Evolutionary conservation across 495 filamentous ascomycete species (phyloP).

Genomic region (Chaetomidium leptoderma): DNA sequence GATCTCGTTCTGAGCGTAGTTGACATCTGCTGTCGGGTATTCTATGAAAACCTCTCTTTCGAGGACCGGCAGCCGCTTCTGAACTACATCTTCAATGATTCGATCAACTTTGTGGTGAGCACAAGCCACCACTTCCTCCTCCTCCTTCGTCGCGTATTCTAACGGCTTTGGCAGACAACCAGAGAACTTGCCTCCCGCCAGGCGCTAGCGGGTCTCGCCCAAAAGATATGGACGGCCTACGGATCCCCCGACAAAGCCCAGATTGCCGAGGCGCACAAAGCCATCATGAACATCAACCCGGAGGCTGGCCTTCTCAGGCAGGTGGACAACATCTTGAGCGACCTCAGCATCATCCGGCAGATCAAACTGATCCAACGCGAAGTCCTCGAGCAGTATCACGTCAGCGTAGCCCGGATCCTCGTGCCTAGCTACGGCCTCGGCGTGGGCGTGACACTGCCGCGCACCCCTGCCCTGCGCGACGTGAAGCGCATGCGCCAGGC

Average conservation of each 20-base stretch:
- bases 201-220: slow-evolving; percentile 7
- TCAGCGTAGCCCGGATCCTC: slow-evolving; percentile 11
- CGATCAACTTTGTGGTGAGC: slow-evolving; percentile 16
- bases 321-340: slow-evolving; percentile 13
- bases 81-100: slow-evolving; percentile 18
- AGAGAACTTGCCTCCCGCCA: slow-evolving; percentile 17
- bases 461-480: slow-evolving; percentile 12
- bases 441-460: not conserved
- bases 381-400: slow-evolving; percentile 18
- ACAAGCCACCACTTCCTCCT: not conserved
- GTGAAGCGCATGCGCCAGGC: slow-evolving; percentile 14
- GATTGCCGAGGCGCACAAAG: slow-evolving; percentile 18
- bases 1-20: slow-evolving; percentile 8
- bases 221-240: slow-evolving; percentile 13
- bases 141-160: not conserved
- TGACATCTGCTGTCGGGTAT: slow-evolving; percentile 13
- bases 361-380: slow-evolving; percentile 16
- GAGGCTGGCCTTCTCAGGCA: slow-evolving; percentile 11
- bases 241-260: slow-evolving; percentile 17
- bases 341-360: slow-evolving; percentile 14
- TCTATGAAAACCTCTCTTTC: slow-evolving; percentile 14
- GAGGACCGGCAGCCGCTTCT: slow-evolving; percentile 12
- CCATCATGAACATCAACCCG: slow-evolving; percentile 16
- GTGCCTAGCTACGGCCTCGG: slow-evolving; percentile 11
- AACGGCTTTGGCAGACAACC: not conserved